Base-by-base conservation (phyloP, 2,329 filamentous ascomycete species). In the Aaosphaeria pasadenensis region DNA sequence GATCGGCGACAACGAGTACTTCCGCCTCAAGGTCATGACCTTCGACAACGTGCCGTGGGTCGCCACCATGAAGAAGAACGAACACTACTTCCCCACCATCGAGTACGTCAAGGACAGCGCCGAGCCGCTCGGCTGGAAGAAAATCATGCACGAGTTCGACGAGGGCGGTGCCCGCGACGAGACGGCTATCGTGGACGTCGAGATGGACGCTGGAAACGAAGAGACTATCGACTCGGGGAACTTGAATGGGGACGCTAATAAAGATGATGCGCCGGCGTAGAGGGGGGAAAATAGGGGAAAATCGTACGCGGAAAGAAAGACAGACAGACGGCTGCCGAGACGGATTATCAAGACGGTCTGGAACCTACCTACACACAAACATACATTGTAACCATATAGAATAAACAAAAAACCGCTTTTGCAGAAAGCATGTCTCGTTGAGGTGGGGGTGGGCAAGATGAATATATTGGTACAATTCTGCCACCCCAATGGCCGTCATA, bases 31-130 rank as follows among this genome's bases (percentile, higher is more conserved):
- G 70, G 90, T 94, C n/a, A 90, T 97, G 70, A 97, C 94, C 0
- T 99, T 99, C 64, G 94, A 99, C 70, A 95, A 95, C 63, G 91
- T 99, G 7, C 92, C 92, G 4, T 99, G 94, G 91, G 91, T 99
- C n/a, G 89, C 95, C 36, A 99, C 94, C 6, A 96, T 99, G 89
- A 99, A 99, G 84, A 97, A 97, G 82, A 96, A 96, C 60, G 92
- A 99, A 67, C 94, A 99, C 72, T 99, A 99, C 70, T 86, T 86
- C 73, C 82, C 83, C 3, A 86, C 84, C 51, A 80, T 84, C 30
- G 83, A 86, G 67, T 85, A 84, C 51, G 63, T 81, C 45, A 85
- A 85, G 61, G 83, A 85, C 51, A 46, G 70, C 2, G 65, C 62
- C 1, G 70, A 76, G 51, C 66, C 74, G 5, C 72, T 78, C 13